phyloP scores from a whole-genome alignment of 2,329 filamentous ascomycete species.

The Colletotrichum sidae region DNA sequence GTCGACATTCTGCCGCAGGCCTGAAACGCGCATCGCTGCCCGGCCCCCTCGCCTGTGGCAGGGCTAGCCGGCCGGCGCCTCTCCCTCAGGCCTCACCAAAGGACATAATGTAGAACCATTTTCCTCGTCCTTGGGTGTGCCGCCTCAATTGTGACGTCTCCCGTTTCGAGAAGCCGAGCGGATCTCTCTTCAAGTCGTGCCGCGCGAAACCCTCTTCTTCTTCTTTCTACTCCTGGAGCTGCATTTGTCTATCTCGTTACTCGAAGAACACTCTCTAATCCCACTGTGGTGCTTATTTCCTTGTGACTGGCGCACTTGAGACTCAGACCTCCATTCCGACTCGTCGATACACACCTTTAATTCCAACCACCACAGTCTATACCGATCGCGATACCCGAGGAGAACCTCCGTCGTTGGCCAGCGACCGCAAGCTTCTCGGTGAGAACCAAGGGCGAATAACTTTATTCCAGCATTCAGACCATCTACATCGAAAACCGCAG shows the following conservation, averaged over 20 bases:
- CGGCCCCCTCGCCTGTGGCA: conserved; percentile 26
- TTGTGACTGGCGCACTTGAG: conserved; percentile 40
- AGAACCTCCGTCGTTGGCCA: neutral
- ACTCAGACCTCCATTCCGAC: conserved; percentile 32
- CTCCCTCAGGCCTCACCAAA: conserved; percentile 22
- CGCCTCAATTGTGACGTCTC: conserved; percentile 41
- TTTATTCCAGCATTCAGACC: neutral
- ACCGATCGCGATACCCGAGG: conserved; percentile 18
- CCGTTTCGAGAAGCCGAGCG: conserved; percentile 42
- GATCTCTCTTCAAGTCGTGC: conserved; percentile 27
- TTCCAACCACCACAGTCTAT: conserved; percentile 22
- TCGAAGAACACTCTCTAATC: conserved; percentile 29
- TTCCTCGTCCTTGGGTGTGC: conserved; percentile 38
- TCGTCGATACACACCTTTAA: conserved; percentile 30
- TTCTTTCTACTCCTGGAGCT: conserved; percentile 28
- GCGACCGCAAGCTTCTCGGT: neutral
- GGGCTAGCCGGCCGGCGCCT: conserved; percentile 13
- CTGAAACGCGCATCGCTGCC: conserved; percentile 35
- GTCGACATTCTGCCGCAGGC: conserved; percentile 42
- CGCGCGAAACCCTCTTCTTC: conserved; percentile 10
- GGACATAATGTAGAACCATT: conserved; percentile 14
- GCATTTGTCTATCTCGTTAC: conserved; percentile 26
- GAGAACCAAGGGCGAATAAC: neutral
- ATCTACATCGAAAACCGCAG: conserved; percentile 1
- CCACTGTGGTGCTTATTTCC: conserved; percentile 32